Percentiles rank a stretch among this genome's conserved stretches.
These are phyloP conservation scores for Hypoxylon fuscum DNA, from an alignment of 495 filamentous ascomycete genomes.

Conservation along the genomic window DNA sequence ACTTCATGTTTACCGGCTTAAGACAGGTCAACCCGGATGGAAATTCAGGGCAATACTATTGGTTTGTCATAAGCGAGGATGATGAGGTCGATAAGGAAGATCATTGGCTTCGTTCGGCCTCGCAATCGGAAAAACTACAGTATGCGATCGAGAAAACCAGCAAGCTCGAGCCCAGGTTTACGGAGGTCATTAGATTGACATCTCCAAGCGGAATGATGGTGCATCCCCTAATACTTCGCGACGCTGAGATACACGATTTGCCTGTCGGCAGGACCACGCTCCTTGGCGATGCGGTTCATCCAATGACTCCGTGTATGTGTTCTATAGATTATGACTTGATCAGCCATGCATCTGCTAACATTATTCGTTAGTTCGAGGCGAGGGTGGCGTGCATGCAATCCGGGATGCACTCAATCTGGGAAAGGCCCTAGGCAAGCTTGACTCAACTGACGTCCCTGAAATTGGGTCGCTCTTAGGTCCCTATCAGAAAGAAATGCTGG, in stretches of 20 bases:
- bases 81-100: conserved; percentile 17
- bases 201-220: conserved; percentile 8
- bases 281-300: conserved; percentile 69
- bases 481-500: conserved; percentile 30
- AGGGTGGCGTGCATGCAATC: conserved; percentile 56
- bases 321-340: background rate
- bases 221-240: conserved; percentile 24
- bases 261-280: conserved; percentile 57
- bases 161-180: conserved; percentile 32
- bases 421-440: conserved; percentile 19
- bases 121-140: conserved; percentile 32
- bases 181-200: conserved; percentile 33
- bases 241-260: conserved; percentile 24
- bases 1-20: conserved; percentile 42
- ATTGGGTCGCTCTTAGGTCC: conserved; percentile 16
- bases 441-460: background rate
- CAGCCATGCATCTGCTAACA: conserved; percentile 1
- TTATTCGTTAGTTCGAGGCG: conserved; percentile 48
- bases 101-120: conserved; percentile 40
- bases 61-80: conserved; percentile 31
- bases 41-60: conserved; percentile 42
- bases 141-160: conserved; percentile 19
- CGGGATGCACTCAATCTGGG: conserved; percentile 44
- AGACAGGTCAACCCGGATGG: conserved; percentile 31
- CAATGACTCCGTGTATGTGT: conserved; percentile 69